Percentiles rank a stretch among this genome's conserved stretches.
These are phyloP conservation scores for Pythium aquatile DNA, from an alignment of 352 stramenopile species.

Conservation along the genomic window DNA sequence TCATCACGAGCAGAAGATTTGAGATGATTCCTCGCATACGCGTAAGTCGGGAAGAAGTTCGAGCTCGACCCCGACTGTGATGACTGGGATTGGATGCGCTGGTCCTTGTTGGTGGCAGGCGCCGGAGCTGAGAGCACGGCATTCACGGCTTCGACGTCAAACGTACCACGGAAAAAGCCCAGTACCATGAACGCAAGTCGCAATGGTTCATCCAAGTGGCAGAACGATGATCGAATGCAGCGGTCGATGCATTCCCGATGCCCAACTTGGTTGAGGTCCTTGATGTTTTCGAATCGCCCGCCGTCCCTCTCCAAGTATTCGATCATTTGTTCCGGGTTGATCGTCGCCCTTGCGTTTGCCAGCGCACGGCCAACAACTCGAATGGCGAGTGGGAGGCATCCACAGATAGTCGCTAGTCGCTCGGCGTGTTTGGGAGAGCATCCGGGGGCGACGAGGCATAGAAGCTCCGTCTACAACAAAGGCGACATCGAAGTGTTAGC, in stretches of 20 bases:
- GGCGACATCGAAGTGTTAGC: constrained; percentile 50
- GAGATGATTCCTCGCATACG: constrained; percentile 39
- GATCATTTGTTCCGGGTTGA: constrained; percentile 79
- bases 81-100: constrained; percentile 24
- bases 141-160: constrained; percentile 66
- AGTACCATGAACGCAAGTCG: constrained; percentile 79
- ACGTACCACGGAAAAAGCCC: constrained; percentile 78
- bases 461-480: constrained; percentile 48
- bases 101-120: constrained; percentile 16
- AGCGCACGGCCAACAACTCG: constrained; percentile 72
- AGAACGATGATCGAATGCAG: constrained; percentile 81
- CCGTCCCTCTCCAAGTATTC: constrained; percentile 64
- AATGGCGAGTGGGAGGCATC: constrained; percentile 72
- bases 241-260: constrained; percentile 79
- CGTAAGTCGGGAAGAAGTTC: constrained; percentile 47
- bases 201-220: constrained; percentile 60
- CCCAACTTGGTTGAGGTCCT: constrained; percentile 70
- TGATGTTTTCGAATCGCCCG: constrained; percentile 71
- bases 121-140: constrained; percentile 63
- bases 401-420: constrained; percentile 60
- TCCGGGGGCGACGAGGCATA: constrained; percentile 58
- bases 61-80: constrained; percentile 17
- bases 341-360: constrained; percentile 62
- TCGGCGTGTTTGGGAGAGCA: constrained; percentile 57
- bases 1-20: constrained; percentile 34